Evolutionary conservation across 2,329 filamentous ascomycete genomes (phyloP).

Genomic region (Ceratocystis lukuohia): DNA sequence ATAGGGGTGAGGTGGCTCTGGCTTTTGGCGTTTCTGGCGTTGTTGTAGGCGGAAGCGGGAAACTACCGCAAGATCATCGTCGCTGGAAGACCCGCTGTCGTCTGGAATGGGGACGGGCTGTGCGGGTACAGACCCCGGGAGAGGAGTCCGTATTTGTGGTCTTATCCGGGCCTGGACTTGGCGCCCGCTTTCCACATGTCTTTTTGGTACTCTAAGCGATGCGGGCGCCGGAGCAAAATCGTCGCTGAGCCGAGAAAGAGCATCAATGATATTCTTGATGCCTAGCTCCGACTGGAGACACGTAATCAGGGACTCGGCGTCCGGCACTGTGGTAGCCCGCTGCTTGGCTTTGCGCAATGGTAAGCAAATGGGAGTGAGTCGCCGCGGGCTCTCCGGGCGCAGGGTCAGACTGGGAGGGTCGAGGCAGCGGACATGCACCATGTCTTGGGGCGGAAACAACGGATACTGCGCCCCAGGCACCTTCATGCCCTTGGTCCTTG

Average conservation of each 20-base stretch:
- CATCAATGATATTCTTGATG: constrained; percentile 23
- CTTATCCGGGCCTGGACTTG: constrained; percentile 39
- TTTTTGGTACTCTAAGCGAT: constrained; percentile 40
- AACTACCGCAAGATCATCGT: constrained; percentile 27
- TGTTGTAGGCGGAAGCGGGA: neutral
- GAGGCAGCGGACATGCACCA: constrained; percentile 48
- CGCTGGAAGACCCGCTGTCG: constrained; percentile 21
- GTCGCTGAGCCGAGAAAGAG: constrained; percentile 26
- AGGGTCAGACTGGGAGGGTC: neutral
- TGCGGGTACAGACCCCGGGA: constrained; percentile 6
- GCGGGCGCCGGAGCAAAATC: constrained; percentile 34
- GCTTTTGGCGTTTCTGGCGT: neutral
- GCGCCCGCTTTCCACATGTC: constrained; percentile 45
- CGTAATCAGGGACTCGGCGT: constrained; percentile 33
- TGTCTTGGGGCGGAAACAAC: constrained; percentile 56
- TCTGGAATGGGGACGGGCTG: neutral
- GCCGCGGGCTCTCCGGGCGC: neutral
- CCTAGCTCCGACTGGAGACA: constrained; percentile 24
- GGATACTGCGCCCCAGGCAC: constrained; percentile 54
- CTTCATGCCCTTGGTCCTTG: constrained; percentile 37
- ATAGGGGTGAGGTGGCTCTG: constrained; percentile 37
- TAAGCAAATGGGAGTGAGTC: neutral
- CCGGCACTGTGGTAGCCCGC: constrained; percentile 30
- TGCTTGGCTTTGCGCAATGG: constrained; percentile 36
- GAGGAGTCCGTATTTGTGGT: constrained; percentile 31